These are phyloP conservation scores for Saccharomycopsis fodiens DNA, from an alignment of 805 yeast genomes.

Conservation along the genomic window DNA sequence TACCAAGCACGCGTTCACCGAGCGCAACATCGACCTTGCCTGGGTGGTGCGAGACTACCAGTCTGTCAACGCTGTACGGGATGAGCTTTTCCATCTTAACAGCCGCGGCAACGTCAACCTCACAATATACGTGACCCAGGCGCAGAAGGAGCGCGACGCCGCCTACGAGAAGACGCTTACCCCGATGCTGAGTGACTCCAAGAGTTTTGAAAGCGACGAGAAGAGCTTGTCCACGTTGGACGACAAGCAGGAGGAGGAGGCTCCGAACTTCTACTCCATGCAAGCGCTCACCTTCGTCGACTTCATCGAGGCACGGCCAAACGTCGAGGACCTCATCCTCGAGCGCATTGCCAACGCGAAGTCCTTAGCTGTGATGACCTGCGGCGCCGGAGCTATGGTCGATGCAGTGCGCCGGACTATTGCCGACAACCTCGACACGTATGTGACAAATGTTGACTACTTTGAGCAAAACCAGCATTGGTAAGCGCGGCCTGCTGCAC, in stretches of 20 bases:
- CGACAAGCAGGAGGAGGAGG: background rate
- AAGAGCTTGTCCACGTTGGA: background rate
- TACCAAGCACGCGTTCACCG: slow-evolving; percentile 13
- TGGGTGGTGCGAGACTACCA: slow-evolving; percentile 42
- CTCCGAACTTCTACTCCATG: background rate
- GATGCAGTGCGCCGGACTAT: slow-evolving; percentile 22
- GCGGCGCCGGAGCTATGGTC: slow-evolving; percentile 41
- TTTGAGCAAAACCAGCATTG: slow-evolving; percentile 11
- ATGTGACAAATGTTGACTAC: slow-evolving; percentile 7
- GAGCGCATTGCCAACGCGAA: slow-evolving; percentile 34
- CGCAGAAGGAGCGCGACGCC: background rate
- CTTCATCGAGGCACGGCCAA: slow-evolving; percentile 39
- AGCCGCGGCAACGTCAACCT: slow-evolving; percentile 26
- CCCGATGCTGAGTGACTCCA: too few species aligned
- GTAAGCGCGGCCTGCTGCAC: too few species aligned
- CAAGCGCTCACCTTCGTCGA: slow-evolving; percentile 26
- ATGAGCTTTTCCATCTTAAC: slow-evolving; percentile 30
- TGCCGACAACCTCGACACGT: background rate
- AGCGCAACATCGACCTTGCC: slow-evolving; percentile 30
- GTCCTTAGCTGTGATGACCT: slow-evolving; percentile 38
- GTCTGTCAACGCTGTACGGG: slow-evolving; percentile 40
- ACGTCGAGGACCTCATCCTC: slow-evolving; percentile 29
- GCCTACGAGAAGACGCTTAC: background rate
- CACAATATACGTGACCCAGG: slow-evolving; percentile 25
- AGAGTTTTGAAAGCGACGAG: background rate